These are phyloP conservation scores for Hypoxylon fragiforme DNA, from an alignment of 495 filamentous ascomycete genomes.

Conservation along the genomic window DNA sequence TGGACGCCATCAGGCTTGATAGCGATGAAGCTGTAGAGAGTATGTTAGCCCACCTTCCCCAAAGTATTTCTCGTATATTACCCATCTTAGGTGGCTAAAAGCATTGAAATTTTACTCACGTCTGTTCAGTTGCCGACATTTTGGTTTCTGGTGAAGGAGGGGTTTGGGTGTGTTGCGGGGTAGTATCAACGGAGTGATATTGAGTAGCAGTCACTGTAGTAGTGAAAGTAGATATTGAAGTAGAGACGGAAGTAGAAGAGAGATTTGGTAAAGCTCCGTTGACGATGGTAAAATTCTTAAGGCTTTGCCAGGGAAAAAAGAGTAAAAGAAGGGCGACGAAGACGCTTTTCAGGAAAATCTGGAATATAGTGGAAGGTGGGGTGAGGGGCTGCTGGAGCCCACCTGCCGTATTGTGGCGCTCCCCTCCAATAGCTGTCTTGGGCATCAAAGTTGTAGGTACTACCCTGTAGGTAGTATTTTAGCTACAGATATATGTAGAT, in stretches of 20 bases:
- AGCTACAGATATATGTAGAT: background rate
- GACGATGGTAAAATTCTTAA: conserved; percentile 32
- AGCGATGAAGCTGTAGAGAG: conserved; percentile 82
- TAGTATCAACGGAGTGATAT: conserved; percentile 43
- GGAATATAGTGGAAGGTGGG: conserved; percentile 28
- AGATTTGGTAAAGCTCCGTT: conserved; percentile 35
- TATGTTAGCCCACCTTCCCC: conserved; percentile 46
- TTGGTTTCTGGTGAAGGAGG: conserved; percentile 54
- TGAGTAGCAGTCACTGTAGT: conserved; percentile 47
- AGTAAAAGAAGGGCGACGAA: conserved; percentile 37
- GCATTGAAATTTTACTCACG: conserved; percentile 62
- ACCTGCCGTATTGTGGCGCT: background rate
- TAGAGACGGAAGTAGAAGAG: conserved; percentile 40
- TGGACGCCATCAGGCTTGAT: conserved; percentile 99
- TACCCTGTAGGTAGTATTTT: too few relatives aligned
- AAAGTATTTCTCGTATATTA: background rate
- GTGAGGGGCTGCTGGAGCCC: conserved; percentile 19
- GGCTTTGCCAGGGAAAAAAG: conserved; percentile 37
- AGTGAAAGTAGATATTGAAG: conserved; percentile 43
- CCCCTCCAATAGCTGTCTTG: background rate
- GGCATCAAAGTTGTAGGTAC: background rate
- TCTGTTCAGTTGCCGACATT: conserved; percentile 86
- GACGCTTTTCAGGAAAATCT: conserved; percentile 37
- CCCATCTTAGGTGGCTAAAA: conserved; percentile 1
- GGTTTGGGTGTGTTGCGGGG: conserved; percentile 33